phyloP scores from a whole-genome alignment of 306 rosid species.

The Echinosophora koreensis region DNA sequence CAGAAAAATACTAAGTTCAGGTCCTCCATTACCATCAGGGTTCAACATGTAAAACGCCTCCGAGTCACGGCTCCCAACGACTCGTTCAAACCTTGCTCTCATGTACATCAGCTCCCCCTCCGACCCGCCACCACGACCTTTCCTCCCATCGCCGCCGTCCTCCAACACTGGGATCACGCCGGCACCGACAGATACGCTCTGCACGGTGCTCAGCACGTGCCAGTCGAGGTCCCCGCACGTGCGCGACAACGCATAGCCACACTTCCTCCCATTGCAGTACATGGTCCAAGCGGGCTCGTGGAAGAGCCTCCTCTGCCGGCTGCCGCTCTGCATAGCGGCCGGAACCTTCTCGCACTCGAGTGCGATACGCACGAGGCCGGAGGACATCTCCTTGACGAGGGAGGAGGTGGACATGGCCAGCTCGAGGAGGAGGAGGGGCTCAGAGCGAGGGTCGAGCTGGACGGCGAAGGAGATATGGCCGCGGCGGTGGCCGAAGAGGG shows the following conservation, averaged over 20 bases:
- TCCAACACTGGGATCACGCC: constrained; percentile 85
- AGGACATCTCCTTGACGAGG: constrained; percentile 88
- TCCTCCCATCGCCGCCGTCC: constrained; percentile 13
- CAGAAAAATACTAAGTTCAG: constrained; percentile 92
- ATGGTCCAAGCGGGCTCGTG: constrained; percentile 83
- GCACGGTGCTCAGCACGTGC: constrained; percentile 73
- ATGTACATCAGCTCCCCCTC: constrained; percentile 93
- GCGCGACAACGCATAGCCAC: constrained; percentile 76
- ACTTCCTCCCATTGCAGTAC: constrained; percentile 87
- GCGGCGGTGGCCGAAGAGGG: constrained; percentile 90
- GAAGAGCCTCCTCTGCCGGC: constrained; percentile 58
- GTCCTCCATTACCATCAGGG: constrained; percentile 89
- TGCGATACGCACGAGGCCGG: constrained; percentile 88
- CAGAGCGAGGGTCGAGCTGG: constrained; percentile 78
- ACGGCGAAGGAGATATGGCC: constrained; percentile 89
- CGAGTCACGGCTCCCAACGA: constrained; percentile 95
- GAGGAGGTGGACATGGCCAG: constrained; percentile 87
- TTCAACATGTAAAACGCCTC: constrained; percentile 97
- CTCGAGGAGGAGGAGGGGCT: constrained; percentile 73
- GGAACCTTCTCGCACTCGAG: constrained; percentile 71
- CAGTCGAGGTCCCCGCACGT: constrained; percentile 71
- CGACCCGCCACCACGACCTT: constrained; percentile 43
- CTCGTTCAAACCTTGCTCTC: constrained; percentile 95
- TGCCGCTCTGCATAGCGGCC: neutral
- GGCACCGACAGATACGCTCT: constrained; percentile 89